Percentiles rank a stretch among this genome's conserved stretches.
Evolutionary conservation across 2,329 filamentous ascomycete genomes (phyloP).

Genomic region (Colletotrichum sp.): DNA sequence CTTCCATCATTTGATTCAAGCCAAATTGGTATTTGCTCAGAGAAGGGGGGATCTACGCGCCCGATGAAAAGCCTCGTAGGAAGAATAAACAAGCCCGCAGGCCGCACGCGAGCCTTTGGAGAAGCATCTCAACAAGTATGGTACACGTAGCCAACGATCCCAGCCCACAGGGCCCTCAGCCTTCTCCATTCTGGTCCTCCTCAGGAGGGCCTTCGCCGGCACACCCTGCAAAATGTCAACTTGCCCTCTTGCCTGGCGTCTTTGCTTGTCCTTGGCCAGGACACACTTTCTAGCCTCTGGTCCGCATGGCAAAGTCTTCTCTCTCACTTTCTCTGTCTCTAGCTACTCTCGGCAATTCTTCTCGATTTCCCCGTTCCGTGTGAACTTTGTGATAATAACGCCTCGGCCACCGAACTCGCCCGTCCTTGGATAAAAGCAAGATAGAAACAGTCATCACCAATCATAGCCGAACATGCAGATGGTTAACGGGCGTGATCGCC

Average conservation of each 20-base stretch:
- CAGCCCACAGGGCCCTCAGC: neutral
- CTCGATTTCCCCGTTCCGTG: conserved; percentile 15
- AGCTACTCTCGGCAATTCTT: conserved; percentile 10
- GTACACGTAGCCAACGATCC: conserved; percentile 9
- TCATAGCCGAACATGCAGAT: neutral
- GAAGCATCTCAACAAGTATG: conserved; percentile 15
- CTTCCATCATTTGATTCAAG: neutral
- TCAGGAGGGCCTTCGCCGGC: neutral
- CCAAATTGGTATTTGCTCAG: conserved; percentile 16
- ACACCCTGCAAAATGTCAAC: neutral
- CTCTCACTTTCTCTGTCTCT: neutral
- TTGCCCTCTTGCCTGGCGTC: neutral
- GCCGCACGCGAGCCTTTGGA: neutral
- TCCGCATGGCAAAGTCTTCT: neutral
- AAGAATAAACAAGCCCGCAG: neutral
- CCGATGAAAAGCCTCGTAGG: neutral
- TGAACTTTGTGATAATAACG: conserved; percentile 15
- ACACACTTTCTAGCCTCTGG: neutral
- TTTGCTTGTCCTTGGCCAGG: neutral
- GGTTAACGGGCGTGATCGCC: conserved; percentile 10
- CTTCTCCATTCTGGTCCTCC: neutral
- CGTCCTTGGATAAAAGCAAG: conserved; percentile 11
- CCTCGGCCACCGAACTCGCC: conserved; percentile 11
- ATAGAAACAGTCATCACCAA: conserved; percentile 14
- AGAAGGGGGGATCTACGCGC: conserved; percentile 5